These are phyloP conservation scores for Spizellomyces sp. DNA, from an alignment of 192 early-diverging fungal species.

Conservation along the genomic window DNA sequence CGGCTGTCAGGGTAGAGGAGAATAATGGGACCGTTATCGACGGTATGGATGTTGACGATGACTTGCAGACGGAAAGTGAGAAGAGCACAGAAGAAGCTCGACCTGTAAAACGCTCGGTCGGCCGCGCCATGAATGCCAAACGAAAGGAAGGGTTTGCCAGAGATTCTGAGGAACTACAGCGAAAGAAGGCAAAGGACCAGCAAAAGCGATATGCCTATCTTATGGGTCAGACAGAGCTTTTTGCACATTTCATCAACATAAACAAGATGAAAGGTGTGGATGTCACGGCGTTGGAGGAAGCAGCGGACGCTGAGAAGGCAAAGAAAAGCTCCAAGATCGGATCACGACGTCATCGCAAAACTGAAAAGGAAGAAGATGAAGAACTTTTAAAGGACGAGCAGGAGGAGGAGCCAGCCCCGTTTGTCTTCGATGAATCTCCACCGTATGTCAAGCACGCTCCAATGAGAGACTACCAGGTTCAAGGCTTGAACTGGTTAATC, in stretches of 20 bases:
- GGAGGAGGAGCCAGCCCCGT: conserved; percentile 47
- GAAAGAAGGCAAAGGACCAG: conserved; percentile 55
- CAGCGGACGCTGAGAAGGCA: conserved; percentile 48
- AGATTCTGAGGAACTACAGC: conserved; percentile 14
- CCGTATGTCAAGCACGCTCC: conserved; percentile 87
- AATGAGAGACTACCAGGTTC: conserved; percentile 95
- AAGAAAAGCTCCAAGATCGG: conserved; percentile 46
- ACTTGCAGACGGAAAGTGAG: too few relatives aligned
- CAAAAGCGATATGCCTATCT: conserved; percentile 71
- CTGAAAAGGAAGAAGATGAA: conserved; percentile 97
- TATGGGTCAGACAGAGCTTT: conserved; percentile 74
- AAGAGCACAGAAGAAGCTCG: too few relatives aligned
- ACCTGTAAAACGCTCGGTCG: too few relatives aligned
- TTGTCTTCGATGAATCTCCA: conserved; percentile 89
- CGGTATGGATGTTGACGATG: too few relatives aligned
- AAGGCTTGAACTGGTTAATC: conserved; percentile 98
- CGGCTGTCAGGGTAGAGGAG: too few relatives aligned
- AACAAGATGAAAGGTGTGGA: conserved; percentile 40
- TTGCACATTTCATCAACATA: conserved; percentile 50
- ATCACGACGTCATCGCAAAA: conserved; percentile 86
- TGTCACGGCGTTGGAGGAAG: conserved; percentile 38
- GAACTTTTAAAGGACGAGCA: conserved; percentile 84
- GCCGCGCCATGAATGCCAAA: too few relatives aligned
- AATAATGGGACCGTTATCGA: too few relatives aligned
- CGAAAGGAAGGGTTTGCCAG: conserved; percentile 6